Base-by-base conservation (phyloP, 1,284 basidiomycete genomes). In the Tilletiaria anomala region DNA sequence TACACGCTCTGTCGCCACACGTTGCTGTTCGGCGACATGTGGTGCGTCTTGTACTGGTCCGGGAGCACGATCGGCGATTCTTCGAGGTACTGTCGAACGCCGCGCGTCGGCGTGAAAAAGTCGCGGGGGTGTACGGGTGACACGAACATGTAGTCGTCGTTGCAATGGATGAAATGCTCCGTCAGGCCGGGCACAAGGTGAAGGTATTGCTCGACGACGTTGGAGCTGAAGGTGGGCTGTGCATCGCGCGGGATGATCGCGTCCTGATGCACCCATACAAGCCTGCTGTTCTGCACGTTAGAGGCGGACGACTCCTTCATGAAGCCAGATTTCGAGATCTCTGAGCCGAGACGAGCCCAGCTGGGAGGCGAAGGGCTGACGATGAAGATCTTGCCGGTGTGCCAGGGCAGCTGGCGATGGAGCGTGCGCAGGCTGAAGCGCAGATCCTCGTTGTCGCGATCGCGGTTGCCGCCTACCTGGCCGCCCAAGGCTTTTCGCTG, bases 371-470 rank as follows among this genome's bases (percentile, higher is more conserved):
- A 34, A 21, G 41, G 41, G 8, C 34, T 37, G 4, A 43, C 20
- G 19, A 43, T 43, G 22, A 24, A 23, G n/a, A 43, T 35, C 8
- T 16, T 18, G 4, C 41, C 41, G 17, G 24, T 26, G 16, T 43
- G 41, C 41, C 41, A 43, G 14, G 41, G 41, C 35, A 43, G 29
- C 32, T 43, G 24, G 14, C 6, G 18, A 6, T 24, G 34, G 14
- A 43, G 12, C 16, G 41, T 29, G 5, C 41, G 17, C 34, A 43
- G 22, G 5, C 29, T 33, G 22, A 37, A 43, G 20, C 19, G 35
- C 20, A 43, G 35, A 18, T 43, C 41, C 17, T 43, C 34, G 17
- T 43, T 43, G 41, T 43, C 41, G 3, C 41, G 35, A 36, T 43
- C 41, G n/a, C 41, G 23, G 17, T 32, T 35, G 16, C 41, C 41